Conservation (phyloP, 352 stramenopile species). For the Saprolegnia parasitica region DNA sequence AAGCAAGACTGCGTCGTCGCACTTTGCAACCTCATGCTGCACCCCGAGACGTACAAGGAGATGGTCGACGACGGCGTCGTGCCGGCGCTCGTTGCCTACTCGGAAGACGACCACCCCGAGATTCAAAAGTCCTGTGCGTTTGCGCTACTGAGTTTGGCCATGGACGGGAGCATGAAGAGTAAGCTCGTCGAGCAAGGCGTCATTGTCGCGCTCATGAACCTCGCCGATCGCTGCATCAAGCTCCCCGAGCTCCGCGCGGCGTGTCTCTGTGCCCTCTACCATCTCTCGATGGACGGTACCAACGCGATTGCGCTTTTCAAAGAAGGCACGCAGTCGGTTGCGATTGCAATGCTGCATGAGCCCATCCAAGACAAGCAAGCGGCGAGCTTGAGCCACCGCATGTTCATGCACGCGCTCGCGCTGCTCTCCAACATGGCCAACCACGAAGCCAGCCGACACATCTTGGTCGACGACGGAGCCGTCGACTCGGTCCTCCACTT, state of each 20-base stretch:
- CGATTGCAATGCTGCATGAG: constrained; percentile 44
- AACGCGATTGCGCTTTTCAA: constrained; percentile 64
- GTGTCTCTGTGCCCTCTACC: constrained; percentile 62
- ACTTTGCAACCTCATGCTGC: constrained; percentile 76
- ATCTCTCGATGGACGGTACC: constrained; percentile 56
- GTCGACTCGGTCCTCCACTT: constrained; percentile 63
- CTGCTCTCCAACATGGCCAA: constrained; percentile 59
- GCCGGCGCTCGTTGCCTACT: constrained; percentile 43
- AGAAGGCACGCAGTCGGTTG: constrained; percentile 52
- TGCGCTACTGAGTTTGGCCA: constrained; percentile 68
- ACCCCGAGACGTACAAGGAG: constrained; percentile 67
- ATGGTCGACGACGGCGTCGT: constrained; percentile 79
- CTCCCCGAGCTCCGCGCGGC: constrained; percentile 61
- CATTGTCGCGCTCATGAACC: constrained; percentile 33
- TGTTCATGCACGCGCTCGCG: constrained; percentile 50
- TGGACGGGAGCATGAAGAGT: constrained; percentile 65
- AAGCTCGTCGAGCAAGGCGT: constrained; percentile 57
- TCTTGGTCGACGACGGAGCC: constrained; percentile 54
- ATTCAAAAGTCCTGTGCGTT: constrained; percentile 76
- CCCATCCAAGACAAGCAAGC: constrained; percentile 35
- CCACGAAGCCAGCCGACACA: constrained; percentile 36
- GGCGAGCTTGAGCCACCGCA: constrained; percentile 43
- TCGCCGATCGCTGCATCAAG: constrained; percentile 41
- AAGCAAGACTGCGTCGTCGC: constrained; percentile 75
- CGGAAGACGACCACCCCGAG: constrained; percentile 35